Base-by-base conservation (phyloP, 2,329 filamentous ascomycete genomes). In the Dothistroma pini region DNA sequence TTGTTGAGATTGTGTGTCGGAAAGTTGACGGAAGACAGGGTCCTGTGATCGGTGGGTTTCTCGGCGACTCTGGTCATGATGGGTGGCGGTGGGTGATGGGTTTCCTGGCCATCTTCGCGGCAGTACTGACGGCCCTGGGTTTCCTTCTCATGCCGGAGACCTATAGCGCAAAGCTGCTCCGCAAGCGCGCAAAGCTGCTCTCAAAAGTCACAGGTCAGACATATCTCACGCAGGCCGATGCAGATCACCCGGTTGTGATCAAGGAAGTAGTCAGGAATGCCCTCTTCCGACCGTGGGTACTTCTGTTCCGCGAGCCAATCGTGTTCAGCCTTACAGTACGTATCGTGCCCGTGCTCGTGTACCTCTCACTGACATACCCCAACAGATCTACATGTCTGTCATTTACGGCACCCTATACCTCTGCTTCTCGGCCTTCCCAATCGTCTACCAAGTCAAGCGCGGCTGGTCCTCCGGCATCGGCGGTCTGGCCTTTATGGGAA, bases 281-380 rank as follows among this genome's bases (percentile, higher is more conserved):
- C 2, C 76, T 89, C 21, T 78, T 81, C 57, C 80, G 88, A 3
- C 88, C 88, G 1, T 88, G 87, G 85, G 77, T 87, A 48, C 79
- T 90, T 51, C 80, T 90, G 8, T 88, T 89, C 78, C 76, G 77
- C 60, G 88, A 90, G 70, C 88, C 88, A 2, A 90, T 89, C 63
- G 85, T 89, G 25, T 71, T 88, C 12, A 29, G 25, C 6, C 6
- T 29, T 2, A 29, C 25, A 6, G 25, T 29, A 29, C 25, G 25
- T 29, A 29, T 29, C 25, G 3, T 29, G 25, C 25, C 25, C 25
- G 6, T 29, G 25, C 25, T 29, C 3, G 25, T 29, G 25, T 2
- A 2, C 25, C 25, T 29, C 25, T 29, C 25, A 29, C 6, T 29
- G 25, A 29, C 25, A 29, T 6, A 29, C 75, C 89, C 10, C 78